These are phyloP conservation scores for Boletus reticuloceps DNA, from an alignment of 768 basidiomycete species.

Conservation along the genomic window DNA sequence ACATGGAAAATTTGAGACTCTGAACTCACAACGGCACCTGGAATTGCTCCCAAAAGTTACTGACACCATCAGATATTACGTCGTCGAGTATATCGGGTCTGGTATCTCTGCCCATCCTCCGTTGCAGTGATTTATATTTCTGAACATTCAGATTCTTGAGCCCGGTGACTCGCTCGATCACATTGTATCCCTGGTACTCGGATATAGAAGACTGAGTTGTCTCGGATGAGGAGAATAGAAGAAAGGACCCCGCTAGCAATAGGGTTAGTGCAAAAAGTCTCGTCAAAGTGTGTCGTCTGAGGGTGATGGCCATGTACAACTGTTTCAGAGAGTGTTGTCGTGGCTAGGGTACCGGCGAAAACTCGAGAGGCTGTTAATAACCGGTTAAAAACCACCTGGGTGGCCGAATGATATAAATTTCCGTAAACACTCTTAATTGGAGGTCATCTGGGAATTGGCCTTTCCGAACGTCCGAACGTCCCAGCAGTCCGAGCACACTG, in stretches of 20 bases:
- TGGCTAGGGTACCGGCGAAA: no score
- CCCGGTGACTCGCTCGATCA: slow-evolving; percentile 62
- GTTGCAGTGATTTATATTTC: slow-evolving; percentile 84
- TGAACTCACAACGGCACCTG: slow-evolving; percentile 85
- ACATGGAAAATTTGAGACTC: neutral
- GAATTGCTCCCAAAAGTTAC: slow-evolving; percentile 91
- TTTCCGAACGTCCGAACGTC: no score
- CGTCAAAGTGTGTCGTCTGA: slow-evolving; percentile 30
- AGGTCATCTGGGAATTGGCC: no score
- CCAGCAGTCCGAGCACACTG: no score
- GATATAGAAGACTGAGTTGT: slow-evolving; percentile 19
- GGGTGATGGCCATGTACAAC: slow-evolving; percentile 25
- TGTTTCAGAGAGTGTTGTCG: no score
- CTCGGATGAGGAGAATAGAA: slow-evolving; percentile 21
- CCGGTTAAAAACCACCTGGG: no score
- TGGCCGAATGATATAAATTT: no score
- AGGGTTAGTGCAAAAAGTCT: slow-evolving; percentile 18
- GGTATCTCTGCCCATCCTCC: slow-evolving; percentile 84
- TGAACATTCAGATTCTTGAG: slow-evolving; percentile 82
- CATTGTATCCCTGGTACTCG: slow-evolving; percentile 56
- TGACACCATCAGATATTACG: slow-evolving; percentile 71
- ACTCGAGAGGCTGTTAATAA: no score
- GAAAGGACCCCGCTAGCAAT: slow-evolving; percentile 18
- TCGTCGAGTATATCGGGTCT: slow-evolving; percentile 75
- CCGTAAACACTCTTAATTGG: no score